These are phyloP conservation scores for Pterocarpus santalinus DNA, from an alignment of 306 rosid species.

Conservation along the genomic window DNA sequence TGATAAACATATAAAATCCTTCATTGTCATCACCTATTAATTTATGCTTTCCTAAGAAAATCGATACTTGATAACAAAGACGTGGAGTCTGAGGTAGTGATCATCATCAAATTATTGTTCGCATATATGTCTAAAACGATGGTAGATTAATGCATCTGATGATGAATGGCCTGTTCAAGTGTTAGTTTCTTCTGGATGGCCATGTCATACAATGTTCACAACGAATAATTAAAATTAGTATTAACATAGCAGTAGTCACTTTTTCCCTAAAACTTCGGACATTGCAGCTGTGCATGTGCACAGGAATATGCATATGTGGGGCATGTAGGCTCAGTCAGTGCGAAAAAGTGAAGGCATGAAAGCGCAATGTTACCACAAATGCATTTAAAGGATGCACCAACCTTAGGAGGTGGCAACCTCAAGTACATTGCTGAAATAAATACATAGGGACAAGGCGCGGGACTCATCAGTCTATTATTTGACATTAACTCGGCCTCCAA, in stretches of 20 bases:
- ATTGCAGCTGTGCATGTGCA: background rate
- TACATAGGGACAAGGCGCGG: conserved; percentile 29
- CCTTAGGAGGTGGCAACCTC: conserved; percentile 26
- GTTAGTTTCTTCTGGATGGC: background rate
- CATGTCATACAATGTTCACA: background rate
- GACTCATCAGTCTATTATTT: conserved; percentile 6
- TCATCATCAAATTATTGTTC: background rate
- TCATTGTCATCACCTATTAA: background rate
- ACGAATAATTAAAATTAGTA: background rate
- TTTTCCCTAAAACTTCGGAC: background rate
- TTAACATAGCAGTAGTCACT: background rate
- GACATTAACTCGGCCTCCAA: conserved; percentile 64
- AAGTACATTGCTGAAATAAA: conserved; percentile 41
- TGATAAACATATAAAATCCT: background rate
- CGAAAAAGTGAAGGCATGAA: conserved; percentile 26
- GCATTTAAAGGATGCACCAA: conserved; percentile 45
- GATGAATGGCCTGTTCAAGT: background rate
- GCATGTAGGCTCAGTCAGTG: background rate
- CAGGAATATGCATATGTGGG: background rate
- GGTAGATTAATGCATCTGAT: background rate
- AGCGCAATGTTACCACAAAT: conserved; percentile 15
- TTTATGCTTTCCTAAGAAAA: background rate
- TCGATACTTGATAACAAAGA: background rate
- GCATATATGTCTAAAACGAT: conserved; percentile 16
- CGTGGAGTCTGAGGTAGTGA: background rate